These are phyloP conservation scores for Neurospora sp. DNA, from an alignment of 495 filamentous ascomycete species.

Conservation along the genomic window DNA sequence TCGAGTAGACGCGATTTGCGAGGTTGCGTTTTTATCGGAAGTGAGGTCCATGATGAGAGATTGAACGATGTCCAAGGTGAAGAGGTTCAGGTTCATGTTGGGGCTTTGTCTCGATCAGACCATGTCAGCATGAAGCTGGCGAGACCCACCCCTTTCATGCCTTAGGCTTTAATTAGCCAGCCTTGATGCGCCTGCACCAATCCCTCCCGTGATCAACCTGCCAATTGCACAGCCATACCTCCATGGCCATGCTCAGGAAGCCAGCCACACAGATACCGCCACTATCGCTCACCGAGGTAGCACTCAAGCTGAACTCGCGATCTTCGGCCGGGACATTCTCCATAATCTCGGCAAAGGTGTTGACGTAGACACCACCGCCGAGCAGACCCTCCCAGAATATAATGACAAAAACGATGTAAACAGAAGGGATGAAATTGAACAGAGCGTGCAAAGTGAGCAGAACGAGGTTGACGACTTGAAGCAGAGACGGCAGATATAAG, in stretches of 20 bases:
- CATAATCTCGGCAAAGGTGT: conserved; percentile 86
- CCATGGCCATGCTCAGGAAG: conserved; percentile 75
- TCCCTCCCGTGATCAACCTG: conserved; percentile 68
- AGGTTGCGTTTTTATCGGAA: background rate
- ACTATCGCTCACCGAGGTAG: conserved; percentile 85
- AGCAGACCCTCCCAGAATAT: conserved; percentile 95
- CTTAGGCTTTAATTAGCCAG: conserved; percentile 1
- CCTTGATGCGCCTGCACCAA: conserved; percentile 51
- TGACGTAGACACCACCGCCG: conserved; percentile 87
- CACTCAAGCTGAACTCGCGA: conserved; percentile 81
- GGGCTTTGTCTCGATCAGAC: background rate
- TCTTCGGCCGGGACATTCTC: conserved; percentile 66
- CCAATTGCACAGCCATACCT: conserved; percentile 70
- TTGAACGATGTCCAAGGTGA: background rate
- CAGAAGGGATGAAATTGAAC: conserved; percentile 66
- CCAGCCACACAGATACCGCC: conserved; percentile 85
- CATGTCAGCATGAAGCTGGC: background rate
- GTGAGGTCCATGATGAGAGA: background rate
- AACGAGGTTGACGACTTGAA: conserved; percentile 71
- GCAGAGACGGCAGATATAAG: conserved; percentile 72
- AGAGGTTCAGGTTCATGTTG: background rate
- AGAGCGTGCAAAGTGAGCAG: conserved; percentile 67
- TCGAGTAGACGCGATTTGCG: background rate
- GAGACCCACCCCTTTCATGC: background rate
- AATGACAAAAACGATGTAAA: conserved; percentile 71